Base-by-base conservation (phyloP, 2,329 filamentous ascomycete genomes). In the Aspergillus ochraceus region DNA sequence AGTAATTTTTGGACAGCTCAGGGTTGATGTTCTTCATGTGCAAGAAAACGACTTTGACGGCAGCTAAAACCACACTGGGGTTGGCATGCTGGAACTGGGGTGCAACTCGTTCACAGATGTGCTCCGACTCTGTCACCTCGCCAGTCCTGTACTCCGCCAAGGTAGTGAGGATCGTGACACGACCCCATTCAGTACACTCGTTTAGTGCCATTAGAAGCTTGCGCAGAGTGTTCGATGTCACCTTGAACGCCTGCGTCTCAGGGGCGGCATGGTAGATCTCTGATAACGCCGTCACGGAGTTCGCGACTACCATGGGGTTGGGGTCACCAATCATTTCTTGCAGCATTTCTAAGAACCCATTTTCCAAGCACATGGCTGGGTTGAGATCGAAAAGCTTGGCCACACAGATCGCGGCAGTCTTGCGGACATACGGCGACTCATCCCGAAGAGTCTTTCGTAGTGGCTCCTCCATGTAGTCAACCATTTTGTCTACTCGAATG, bases 61-160 rank as follows among this genome's bases (percentile, higher is more conserved):
- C 95, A n/a, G 95, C 92, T 64, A 99, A 80, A 20, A 99, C 95
- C 17, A 99, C 95, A 73, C 94, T 96, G 2, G 95, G 91, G 72
- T 99, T 99, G 71, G 97, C 94, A 72, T 99, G 95, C 79, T 99
- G 95, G 75, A 99, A 99, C 73, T 99, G 95, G 46, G 95, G 95
- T 55, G 92, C 88, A 39, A 98, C 94, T 70, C 95, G 84, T 81
- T 99, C 95, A 77, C 95, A 99, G 60, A 99, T 97, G 75, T 98
- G 95, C 79, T 99, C 95, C 57, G 94, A 90, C 79, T 99, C 95
- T 79, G 97, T 98, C 61, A 92, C 83, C 74, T 98, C 94, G n/a
- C 81, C 74, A 0, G 94, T 88, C 66, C 87, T 88, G 78, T 98
- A 98, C 71, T 96, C 89, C 47, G 95, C 92, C 64, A 99, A 78